Evolutionary conservation across 805 yeast genomes (phyloP).

Genomic region (Saturnispora sanitii): DNA sequence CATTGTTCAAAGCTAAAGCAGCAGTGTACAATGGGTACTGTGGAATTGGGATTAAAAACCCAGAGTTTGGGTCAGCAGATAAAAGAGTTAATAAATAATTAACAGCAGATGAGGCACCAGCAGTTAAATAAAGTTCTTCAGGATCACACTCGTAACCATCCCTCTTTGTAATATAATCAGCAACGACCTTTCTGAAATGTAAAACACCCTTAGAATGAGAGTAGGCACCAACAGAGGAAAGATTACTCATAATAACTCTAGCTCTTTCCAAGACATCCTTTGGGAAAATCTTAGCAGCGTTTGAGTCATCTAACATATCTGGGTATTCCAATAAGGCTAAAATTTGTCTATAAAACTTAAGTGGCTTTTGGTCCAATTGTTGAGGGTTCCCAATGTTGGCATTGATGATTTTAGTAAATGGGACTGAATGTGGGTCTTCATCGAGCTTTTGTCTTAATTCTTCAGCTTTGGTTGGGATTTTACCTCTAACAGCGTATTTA

Average conservation of each 20-base stretch:
- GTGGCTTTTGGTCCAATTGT: slow-evolving; percentile 87
- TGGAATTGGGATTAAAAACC: slow-evolving; percentile 91
- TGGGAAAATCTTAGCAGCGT: slow-evolving; percentile 34
- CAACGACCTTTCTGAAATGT: slow-evolving; percentile 64
- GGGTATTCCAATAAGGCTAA: slow-evolving; percentile 83
- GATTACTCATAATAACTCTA: slow-evolving; percentile 40
- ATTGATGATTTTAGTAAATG: slow-evolving; percentile 68
- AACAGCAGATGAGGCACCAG: slow-evolving; percentile 96
- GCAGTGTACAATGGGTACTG: slow-evolving; percentile 98
- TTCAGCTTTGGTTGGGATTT: slow-evolving; percentile 89
- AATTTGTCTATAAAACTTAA: slow-evolving; percentile 92
- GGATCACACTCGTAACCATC: slow-evolving; percentile 67
- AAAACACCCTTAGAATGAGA: slow-evolving; percentile 87
- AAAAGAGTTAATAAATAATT: slow-evolving; percentile 62
- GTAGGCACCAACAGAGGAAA: slow-evolving; percentile 90
- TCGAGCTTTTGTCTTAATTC: slow-evolving; percentile 53
- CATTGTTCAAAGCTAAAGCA: slow-evolving; percentile 73
- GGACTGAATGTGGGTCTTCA: slow-evolving; percentile 50
- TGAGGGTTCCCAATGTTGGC: slow-evolving; percentile 98
- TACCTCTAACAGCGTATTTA: slow-evolving; percentile 93
- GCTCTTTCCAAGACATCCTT: slow-evolving; percentile 73
- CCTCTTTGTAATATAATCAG: slow-evolving; percentile 66
- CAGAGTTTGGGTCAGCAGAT: slow-evolving; percentile 57
- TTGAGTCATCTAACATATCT: slow-evolving; percentile 36
- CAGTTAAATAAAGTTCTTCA: slow-evolving; percentile 70